Base-by-base conservation (phyloP, 2,329 filamentous ascomycete genomes). In the Botrytis medusae region DNA sequence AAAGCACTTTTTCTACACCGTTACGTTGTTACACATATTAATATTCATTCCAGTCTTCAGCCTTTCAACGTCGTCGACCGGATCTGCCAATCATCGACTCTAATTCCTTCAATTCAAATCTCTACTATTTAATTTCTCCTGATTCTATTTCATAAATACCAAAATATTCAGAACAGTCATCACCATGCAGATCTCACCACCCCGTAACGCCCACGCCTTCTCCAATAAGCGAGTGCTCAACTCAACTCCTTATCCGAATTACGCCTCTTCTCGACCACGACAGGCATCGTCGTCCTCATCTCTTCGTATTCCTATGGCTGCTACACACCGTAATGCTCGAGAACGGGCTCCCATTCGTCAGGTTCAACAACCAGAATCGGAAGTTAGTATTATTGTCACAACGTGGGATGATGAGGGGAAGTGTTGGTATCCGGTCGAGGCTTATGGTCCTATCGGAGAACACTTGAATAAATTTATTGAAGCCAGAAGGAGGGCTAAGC, bases 341-440 rank as follows among this genome's bases (percentile, higher is more conserved):
- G 42, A 72, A 72, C 70, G 70, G 29, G 70, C 63, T 22, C 60
- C 70, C 8, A 14, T 68, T 37, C 70, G 70, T 29, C 61, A 72
- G 32, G 57, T 69, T n/a, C 63, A 72, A 61, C 71, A 59, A 42
- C 71, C n/a, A 60, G 71, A 72, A 59, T 48, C 71, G 48, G 72
- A 73, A 70, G 72, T 73, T n/a, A 73, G 72, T 67, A 73, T 73
- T 34, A 73, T 73, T 73, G 72, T 73, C 37, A 73, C 72, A 44
- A 73, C 65, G 34, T 73, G 72, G 72, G 72, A 73, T 63, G 72
- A 73, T 64, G 72, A 73, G 34, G 64, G 65, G 22, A 73, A 73
- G 37, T 73, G 72, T 44, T 73, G 72, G 72, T 73, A 73, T 70
- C 72, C 72, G 20, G 72, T 73, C 12, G 72, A 73, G 57, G 72